Evolutionary conservation across 2,329 filamentous ascomycete genomes (phyloP), one percentile per base, ranked within the genome.

Genomic region (Magnaporthiopsis poae): DNA sequence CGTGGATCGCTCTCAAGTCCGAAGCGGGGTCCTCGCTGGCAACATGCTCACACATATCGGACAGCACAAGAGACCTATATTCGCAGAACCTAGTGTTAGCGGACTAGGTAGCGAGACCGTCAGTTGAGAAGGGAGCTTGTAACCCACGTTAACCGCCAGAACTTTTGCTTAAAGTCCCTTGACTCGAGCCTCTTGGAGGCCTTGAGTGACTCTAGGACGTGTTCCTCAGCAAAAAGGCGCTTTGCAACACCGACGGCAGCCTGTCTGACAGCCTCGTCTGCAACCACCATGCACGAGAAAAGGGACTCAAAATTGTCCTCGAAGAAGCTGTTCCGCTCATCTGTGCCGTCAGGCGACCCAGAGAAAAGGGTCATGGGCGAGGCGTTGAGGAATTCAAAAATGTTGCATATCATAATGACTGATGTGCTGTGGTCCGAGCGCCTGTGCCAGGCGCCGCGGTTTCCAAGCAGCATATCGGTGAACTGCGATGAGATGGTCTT

Each of bases 311-410:
- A 79, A 33, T 84, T 79, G 60, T 80, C 77, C 67, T 79, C 75
- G 63, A 79, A 80, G 66, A 80, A 81, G 3, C 69, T 68, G 29
- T 77, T 75, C 63, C 75, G 76, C n/a, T 77, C 77, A 11, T 77
- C 77, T 7, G 72, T 68, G 3, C 69, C 70, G 18, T 77, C 75
- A 21, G 69, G 68, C 12, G 77, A 72, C 18, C 76, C 77, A 66
- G 78, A 75, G 65, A 84, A 82, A 2, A 85, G 73, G 2, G 80
- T 81, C 65, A 77, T 69, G 65, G 86, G 83, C 1, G 82, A 85
- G 7, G 81, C 80, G 69, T 84, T 80, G 13, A 89, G 73, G 67
- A 88, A 88, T 60, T 80, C 77, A 13, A 89, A 76, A 65, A 87
- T 85, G 67, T 80, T 81, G 71, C 80, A 81, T 31, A 82, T 76